These are phyloP conservation scores for Musa balbisiana DNA, from an alignment of 202 grass and related monocot genomes.

Conservation along the genomic window DNA sequence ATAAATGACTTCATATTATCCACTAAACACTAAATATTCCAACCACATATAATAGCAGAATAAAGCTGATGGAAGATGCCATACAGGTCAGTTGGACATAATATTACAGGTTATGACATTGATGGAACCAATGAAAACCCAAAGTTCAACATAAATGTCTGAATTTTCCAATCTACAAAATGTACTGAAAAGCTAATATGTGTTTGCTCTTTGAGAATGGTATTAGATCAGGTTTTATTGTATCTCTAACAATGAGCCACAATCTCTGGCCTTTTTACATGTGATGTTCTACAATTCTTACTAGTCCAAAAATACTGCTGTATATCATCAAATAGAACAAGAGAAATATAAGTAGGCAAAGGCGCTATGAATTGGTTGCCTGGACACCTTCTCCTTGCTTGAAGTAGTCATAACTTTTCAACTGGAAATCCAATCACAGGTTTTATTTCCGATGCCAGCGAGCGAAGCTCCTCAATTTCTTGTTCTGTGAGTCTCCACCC, in stretches of 20 bases:
- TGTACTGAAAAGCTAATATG: not conserved
- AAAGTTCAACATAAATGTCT: not conserved
- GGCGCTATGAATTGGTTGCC: not conserved
- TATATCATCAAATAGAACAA: not conserved
- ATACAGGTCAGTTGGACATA: too few species aligned
- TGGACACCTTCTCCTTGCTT: not conserved
- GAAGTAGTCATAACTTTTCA: slow-evolving; percentile 42
- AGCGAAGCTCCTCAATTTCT: slow-evolving; percentile 60
- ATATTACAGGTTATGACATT: not conserved
- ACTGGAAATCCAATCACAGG: slow-evolving; percentile 63
- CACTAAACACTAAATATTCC: too few species aligned
- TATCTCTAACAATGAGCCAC: not conserved
- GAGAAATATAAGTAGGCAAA: not conserved
- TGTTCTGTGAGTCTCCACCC: slow-evolving; percentile 51
- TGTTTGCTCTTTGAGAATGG: not conserved
- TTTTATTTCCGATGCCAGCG: slow-evolving; percentile 43
- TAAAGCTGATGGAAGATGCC: too few species aligned
- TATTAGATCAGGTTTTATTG: not conserved
- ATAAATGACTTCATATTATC: too few species aligned
- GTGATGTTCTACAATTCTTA: not conserved
- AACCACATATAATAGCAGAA: too few species aligned
- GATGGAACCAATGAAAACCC: not conserved
- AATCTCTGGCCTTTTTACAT: not conserved
- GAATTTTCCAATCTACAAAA: not conserved
- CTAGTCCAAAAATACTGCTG: not conserved